These are phyloP conservation scores for Dipteronia dyeriana DNA, from an alignment of 345 rosid species.

Conservation along the genomic window DNA sequence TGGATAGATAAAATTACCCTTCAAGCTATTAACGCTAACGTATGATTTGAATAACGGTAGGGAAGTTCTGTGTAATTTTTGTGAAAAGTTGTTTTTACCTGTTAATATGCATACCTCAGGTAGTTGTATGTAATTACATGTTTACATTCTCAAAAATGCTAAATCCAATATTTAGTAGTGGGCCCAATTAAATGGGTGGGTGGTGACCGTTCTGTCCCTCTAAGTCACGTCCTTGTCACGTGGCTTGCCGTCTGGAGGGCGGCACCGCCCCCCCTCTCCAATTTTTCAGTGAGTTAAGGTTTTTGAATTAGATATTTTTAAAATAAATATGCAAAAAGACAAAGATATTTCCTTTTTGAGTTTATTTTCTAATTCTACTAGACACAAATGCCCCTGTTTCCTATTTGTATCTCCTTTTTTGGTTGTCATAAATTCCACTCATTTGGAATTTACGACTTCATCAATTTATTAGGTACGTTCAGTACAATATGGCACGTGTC, in stretches of 20 bases:
- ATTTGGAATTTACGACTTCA: neutral
- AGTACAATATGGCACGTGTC: too few species aligned
- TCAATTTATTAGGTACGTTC: too few species aligned
- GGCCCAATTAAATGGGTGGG: neutral
- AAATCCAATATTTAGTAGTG: neutral
- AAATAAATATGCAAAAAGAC: neutral
- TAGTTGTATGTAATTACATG: too few species aligned
- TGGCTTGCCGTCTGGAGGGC: conserved; percentile 30
- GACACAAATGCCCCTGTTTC: neutral
- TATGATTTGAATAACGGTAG: too few species aligned
- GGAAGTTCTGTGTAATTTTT: too few species aligned
- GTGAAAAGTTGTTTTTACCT: too few species aligned
- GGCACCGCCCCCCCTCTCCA: conserved; percentile 43
- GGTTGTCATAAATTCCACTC: neutral
- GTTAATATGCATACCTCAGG: too few species aligned
- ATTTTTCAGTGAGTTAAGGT: neutral
- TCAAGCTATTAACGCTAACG: too few species aligned
- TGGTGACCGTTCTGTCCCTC: neutral
- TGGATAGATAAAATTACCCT: too few species aligned
- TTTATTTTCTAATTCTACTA: too few species aligned
- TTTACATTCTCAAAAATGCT: neutral
- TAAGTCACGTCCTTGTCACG: conserved; percentile 39
- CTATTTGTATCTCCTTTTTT: neutral
- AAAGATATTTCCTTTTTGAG: neutral
- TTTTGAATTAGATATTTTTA: neutral